These are phyloP conservation scores for Sporothrix globosa DNA, from an alignment of 2,329 filamentous ascomycete species.

Conservation along the genomic window DNA sequence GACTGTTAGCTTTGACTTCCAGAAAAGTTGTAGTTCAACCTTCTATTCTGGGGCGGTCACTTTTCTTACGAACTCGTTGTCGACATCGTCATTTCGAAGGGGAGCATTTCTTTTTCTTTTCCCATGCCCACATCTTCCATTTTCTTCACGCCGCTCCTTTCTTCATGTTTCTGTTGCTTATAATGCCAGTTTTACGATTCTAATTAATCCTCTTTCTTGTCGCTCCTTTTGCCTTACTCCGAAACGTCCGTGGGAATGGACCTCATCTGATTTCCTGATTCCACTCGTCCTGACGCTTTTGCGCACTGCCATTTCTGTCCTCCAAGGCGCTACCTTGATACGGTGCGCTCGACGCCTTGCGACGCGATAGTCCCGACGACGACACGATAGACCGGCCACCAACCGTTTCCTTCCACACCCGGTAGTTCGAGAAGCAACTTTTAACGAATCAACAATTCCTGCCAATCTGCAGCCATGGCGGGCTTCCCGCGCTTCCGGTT, in stretches of 20 bases:
- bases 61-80: background rate
- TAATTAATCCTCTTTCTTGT: constrained; percentile 16
- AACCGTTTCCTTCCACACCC: background rate
- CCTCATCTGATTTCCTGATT: background rate
- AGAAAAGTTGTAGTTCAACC: background rate
- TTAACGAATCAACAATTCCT: background rate
- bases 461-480: constrained; percentile 50
- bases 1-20: constrained; percentile 2
- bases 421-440: background rate
- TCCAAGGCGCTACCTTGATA: background rate
- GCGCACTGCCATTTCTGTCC: background rate
- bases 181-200: background rate
- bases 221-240: background rate
- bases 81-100: constrained; percentile 18
- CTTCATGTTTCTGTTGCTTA: background rate
- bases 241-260: constrained; percentile 16
- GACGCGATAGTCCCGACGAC: background rate
- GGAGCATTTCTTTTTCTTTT: constrained; percentile 5
- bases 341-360: background rate
- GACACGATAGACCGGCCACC: background rate
- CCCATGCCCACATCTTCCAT: background rate
- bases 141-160: constrained; percentile 10
- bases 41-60: constrained; percentile 17
- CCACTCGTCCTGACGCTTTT: background rate
- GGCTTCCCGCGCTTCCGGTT: constrained; percentile 73